phyloP scores from a whole-genome alignment of 2,329 filamentous ascomycete genomes.

The Venturia aucupariae region DNA sequence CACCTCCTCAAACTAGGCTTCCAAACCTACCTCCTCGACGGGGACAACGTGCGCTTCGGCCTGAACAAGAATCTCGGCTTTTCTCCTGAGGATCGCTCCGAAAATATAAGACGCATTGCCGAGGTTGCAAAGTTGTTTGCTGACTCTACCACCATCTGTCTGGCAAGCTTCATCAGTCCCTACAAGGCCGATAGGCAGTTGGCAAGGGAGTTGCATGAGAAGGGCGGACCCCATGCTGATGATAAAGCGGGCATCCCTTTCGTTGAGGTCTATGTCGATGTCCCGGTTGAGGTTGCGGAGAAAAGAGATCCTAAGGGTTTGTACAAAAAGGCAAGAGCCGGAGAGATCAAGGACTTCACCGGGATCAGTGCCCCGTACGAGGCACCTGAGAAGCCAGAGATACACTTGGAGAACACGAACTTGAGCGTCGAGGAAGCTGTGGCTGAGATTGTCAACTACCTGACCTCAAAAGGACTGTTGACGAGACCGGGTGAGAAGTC shows the following conservation, averaged over 20 bases:
- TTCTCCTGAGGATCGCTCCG: conserved; percentile 82
- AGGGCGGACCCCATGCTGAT: conserved; percentile 36
- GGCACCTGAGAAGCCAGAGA: conserved; percentile 74
- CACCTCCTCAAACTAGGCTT: conserved; percentile 81
- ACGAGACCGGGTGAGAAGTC: conserved; percentile 21
- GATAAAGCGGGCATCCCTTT: conserved; percentile 66
- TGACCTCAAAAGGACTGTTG: conserved; percentile 60
- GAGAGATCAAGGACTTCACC: conserved; percentile 95
- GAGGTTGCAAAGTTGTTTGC: conserved; percentile 96
- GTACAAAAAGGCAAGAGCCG: conserved; percentile 92
- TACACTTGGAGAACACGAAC: conserved; percentile 75
- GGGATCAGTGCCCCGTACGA: conserved; percentile 94
- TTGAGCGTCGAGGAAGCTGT: conserved; percentile 84
- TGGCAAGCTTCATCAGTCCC: conserved; percentile 95
- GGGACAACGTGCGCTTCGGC: conserved; percentile 96
- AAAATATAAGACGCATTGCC: conserved; percentile 95
- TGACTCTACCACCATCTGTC: conserved; percentile 74
- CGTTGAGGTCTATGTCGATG: conserved; percentile 87
- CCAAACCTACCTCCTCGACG: conserved; percentile 85
- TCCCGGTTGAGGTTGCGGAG: conserved; percentile 86
- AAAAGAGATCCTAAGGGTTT: conserved; percentile 93
- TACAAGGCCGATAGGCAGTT: conserved; percentile 79
- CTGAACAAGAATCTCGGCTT: conserved; percentile 97
- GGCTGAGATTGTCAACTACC: conserved; percentile 69
- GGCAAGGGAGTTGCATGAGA: conserved; percentile 70